Evolutionary conservation across 441 rosid genomes (phyloP), one percentile per base, ranked within the genome.

Genomic region (Gossypium armourianum): DNA sequence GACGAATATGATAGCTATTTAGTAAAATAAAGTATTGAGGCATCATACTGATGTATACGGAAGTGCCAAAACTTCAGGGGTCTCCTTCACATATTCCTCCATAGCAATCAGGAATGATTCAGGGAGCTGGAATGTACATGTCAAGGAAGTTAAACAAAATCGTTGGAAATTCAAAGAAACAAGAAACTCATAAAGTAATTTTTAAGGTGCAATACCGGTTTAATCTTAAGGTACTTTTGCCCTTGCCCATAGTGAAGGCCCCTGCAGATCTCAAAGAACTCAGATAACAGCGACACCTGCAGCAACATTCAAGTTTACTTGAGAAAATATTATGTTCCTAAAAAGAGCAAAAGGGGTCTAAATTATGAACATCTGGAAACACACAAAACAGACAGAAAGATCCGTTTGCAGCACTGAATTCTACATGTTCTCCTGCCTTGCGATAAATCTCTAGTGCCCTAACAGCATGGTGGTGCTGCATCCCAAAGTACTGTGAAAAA

Each of bases 381-480:
- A 68, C 4, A 29, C 12, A 15, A 53, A 10, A 52, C 60, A 1
- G 10, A 28, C 21, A n/a, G 12, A 50, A 49, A 50, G 43, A 66
- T 49, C 20, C 10, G 15, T 50, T 17, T 24, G 26, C 13, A 69
- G 3, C 13, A 21, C 43, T 15, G n/a, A 32, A 57, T 60, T 28
- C 0, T 74, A 79, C 88, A 86, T 87, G 89, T 62, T 40, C 52
- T n/a, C 73, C 75, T n/a, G 87, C 78, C 76, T 71, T 82, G 75
- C 71, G 67, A 73, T 84, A 87, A 23, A 87, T 85, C 9, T 85
- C 83, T 19, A 85, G 75, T 12, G 86, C 80, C 65, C 66, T 83
- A 26, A 71, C 19, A 64, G 87, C 87, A 78, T 83, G 81, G 23
- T 69, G 66, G 16, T 74, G 79, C 69, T 73, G 81, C 89, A 87